Conservation (phyloP, 2,329 filamentous ascomycete genomes). For the Arthroderma uncinatum region DNA sequence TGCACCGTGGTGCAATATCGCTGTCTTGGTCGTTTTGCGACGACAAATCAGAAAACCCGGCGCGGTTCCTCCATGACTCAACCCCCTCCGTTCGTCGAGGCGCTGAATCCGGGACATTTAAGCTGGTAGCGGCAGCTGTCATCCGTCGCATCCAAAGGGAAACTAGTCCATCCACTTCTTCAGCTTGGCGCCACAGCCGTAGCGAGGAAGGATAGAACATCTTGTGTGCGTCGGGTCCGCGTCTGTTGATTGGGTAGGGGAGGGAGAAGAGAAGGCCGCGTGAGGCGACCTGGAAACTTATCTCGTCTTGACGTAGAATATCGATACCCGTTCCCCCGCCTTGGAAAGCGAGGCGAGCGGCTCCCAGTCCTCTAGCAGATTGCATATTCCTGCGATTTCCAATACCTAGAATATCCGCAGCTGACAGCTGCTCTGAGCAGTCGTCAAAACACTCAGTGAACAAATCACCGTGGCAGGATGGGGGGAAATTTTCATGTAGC, state of each 20-base stretch:
- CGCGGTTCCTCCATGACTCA: conserved; percentile 25
- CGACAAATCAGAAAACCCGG: neutral
- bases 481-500: conserved; percentile 83
- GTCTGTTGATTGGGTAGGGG: conserved; percentile 68
- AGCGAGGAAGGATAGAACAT: conserved; percentile 88
- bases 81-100: conserved; percentile 20
- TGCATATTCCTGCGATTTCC: conserved; percentile 40
- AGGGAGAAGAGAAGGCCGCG: conserved; percentile 76
- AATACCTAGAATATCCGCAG: conserved; percentile 73
- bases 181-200: conserved; percentile 69
- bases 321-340: conserved; percentile 54
- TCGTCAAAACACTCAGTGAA: conserved; percentile 68
- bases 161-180: conserved; percentile 66
- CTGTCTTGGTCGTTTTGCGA: neutral
- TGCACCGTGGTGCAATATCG: conserved; percentile 16
- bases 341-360: conserved; percentile 36
- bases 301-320: conserved; percentile 78
- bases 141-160: conserved; percentile 29
- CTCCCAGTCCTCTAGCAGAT: conserved; percentile 39
- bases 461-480: conserved; percentile 59
- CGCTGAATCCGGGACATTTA: conserved; percentile 22
- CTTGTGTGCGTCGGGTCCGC: conserved; percentile 54
- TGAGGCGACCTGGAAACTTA: conserved; percentile 83
- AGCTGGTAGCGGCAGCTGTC: conserved; percentile 32
- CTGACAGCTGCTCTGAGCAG: conserved; percentile 79